phyloP scores from a whole-genome alignment of 2,329 filamentous ascomycete species.

The Cladophialophora bantiana region DNA sequence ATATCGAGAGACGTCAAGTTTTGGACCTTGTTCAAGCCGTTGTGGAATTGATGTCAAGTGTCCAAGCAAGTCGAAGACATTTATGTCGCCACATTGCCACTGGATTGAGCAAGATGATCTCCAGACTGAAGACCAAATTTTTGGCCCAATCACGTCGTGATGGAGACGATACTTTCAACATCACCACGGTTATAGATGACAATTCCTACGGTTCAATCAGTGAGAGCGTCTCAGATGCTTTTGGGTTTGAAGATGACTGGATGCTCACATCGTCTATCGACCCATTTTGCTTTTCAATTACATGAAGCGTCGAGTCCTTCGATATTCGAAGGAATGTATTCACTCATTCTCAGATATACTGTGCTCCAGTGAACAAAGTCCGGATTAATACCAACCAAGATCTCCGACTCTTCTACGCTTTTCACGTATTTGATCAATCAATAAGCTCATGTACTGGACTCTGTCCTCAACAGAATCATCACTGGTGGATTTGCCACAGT shows the following conservation, averaged over 20 bases:
- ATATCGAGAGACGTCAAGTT: not conserved
- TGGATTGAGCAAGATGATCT: conserved; percentile 1
- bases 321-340: not conserved
- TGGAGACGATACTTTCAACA: not conserved
- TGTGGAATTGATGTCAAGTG: not conserved
- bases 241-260: not conserved
- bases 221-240: not conserved
- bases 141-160: not conserved
- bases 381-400: too few species aligned
- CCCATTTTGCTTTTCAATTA: conserved; percentile 4
- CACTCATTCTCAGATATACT: not conserved
- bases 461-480: not conserved
- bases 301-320: not conserved
- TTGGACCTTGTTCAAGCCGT: not conserved
- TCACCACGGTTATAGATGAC: not conserved
- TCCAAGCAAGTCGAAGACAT: not conserved
- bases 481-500: not conserved
- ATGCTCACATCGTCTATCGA: conserved; percentile 1
- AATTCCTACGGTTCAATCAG: not conserved
- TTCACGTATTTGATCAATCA: too few species aligned
- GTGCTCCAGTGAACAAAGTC: not conserved
- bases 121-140: not conserved
- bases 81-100: not conserved
- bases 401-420: too few species aligned
- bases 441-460: too few species aligned